These are phyloP conservation scores for Xylariaceae sp. DNA, from an alignment of 2,329 filamentous ascomycete genomes.

Conservation along the genomic window DNA sequence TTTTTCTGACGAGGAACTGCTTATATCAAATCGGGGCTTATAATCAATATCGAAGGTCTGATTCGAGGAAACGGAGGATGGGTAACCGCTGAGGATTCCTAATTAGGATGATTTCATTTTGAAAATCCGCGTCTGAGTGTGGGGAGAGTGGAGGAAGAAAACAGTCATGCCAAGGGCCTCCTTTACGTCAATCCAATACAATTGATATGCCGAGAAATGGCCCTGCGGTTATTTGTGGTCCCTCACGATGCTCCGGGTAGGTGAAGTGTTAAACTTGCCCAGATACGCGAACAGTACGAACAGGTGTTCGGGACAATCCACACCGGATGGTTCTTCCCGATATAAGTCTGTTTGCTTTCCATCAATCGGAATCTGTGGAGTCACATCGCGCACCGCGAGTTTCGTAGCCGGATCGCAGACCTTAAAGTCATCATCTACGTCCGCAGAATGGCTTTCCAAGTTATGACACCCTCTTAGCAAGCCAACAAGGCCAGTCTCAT, in stretches of 20 bases:
- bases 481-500: neutral
- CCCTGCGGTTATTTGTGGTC: neutral
- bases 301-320: neutral
- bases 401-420: neutral
- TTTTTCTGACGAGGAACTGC: neutral
- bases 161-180: constrained; percentile 8
- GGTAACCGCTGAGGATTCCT: constrained; percentile 11
- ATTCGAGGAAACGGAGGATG: constrained; percentile 14
- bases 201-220: constrained; percentile 15
- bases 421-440: constrained; percentile 5
- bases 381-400: neutral
- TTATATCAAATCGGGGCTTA: neutral
- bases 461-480: neutral
- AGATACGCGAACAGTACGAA: neutral
- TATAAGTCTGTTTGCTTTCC: constrained; percentile 20
- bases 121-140: neutral
- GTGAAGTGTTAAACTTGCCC: neutral
- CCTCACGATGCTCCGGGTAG: constrained; percentile 3
- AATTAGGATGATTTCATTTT: constrained; percentile 1
- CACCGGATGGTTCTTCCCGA: neutral
- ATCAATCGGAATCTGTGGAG: constrained; percentile 19
- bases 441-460: neutral
- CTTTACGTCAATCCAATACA: neutral
- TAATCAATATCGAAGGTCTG: neutral
- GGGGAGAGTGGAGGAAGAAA: constrained; percentile 19